Percentiles rank a stretch among this genome's conserved stretches.
phyloP scores from a whole-genome alignment of 495 filamentous ascomycete genomes.

The Aspergillus diversus region DNA sequence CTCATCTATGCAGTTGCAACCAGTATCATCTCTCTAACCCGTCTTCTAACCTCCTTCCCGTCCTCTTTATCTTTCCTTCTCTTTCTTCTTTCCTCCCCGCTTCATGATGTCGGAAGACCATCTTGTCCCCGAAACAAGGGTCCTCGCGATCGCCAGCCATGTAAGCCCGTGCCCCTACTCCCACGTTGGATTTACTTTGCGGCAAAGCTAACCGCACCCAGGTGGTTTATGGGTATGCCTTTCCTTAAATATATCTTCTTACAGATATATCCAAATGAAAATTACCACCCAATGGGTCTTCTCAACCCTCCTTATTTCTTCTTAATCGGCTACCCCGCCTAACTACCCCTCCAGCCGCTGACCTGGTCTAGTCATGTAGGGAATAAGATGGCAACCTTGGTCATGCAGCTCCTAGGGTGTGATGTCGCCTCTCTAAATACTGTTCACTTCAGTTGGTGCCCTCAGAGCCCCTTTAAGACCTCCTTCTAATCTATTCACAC shows the following conservation, averaged over 20 bases:
- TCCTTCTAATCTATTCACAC: conserved; percentile 1
- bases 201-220: conserved; percentile 38
- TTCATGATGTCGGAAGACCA: conserved; percentile 37
- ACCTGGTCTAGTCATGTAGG: conserved; percentile 77
- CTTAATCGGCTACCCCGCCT: conserved; percentile 4
- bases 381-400: conserved; percentile 92
- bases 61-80: background rate
- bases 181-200: background rate
- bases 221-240: conserved; percentile 78
- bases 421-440: conserved; percentile 94
- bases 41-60: background rate
- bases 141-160: conserved; percentile 96
- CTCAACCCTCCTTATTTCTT: background rate
- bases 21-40: no score
- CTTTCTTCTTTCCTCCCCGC: background rate
- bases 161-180: conserved; percentile 56
- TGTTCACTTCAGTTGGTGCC: conserved; percentile 81
- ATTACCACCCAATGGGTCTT: background rate
- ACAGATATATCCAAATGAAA: background rate
- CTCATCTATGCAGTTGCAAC: no score
- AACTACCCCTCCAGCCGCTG: background rate
- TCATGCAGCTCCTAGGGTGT: conserved; percentile 89
- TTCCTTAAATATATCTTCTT: conserved; percentile 1
- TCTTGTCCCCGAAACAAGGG: conserved; percentile 78
- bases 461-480: background rate